Conservation (phyloP, 176 grass and related monocot species). For the Oryza punctata region DNA sequence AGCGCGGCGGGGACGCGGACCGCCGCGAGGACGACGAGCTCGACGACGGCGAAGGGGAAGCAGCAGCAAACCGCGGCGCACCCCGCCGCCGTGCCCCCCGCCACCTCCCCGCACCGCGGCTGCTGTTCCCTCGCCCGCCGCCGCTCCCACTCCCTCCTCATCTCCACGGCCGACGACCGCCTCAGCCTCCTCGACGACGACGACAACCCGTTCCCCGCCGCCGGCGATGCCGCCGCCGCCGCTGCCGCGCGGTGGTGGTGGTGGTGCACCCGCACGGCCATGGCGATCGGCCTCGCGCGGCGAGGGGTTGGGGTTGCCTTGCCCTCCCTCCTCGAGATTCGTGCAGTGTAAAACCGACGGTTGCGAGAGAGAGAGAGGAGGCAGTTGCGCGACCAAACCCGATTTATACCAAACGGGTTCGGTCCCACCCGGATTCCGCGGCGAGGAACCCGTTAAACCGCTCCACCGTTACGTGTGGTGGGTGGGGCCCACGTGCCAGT, state of each 20-base stretch:
- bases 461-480: background rate
- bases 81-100: constrained; percentile 69
- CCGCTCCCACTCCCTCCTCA: constrained; percentile 18
- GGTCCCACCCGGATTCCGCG: background rate
- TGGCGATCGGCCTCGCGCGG: background rate
- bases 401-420: too few species aligned
- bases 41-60: constrained; percentile 61
- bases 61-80: constrained; percentile 73
- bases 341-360: background rate
- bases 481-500: background rate
- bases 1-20: constrained; percentile 67
- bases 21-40: constrained; percentile 60
- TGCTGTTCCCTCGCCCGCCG: constrained; percentile 19
- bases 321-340: background rate
- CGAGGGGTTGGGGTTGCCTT: background rate
- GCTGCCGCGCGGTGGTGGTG: background rate
- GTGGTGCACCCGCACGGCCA: constrained; percentile 11
- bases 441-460: background rate
- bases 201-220: background rate
- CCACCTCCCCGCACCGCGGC: constrained; percentile 61
- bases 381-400: background rate
- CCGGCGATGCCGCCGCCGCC: too few species aligned
- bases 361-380: background rate
- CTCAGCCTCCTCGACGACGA: background rate
- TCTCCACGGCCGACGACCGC: constrained; percentile 33